These are phyloP conservation scores for Thelonectria blattea DNA, from an alignment of 2,329 filamentous ascomycete genomes.

Conservation along the genomic window DNA sequence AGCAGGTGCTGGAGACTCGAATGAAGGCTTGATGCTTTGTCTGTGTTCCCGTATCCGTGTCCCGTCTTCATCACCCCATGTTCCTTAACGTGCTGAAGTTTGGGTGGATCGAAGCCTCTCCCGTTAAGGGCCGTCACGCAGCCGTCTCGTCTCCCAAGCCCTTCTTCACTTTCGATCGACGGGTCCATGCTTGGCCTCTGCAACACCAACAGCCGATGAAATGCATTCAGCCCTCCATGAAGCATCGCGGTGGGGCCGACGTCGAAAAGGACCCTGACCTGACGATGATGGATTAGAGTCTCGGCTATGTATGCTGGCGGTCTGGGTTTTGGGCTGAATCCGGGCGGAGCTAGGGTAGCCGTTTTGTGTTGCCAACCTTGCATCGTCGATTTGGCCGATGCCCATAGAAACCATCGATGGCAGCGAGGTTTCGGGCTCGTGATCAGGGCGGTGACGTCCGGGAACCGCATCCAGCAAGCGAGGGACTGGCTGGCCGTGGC, in stretches of 20 bases:
- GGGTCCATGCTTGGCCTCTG: conserved; percentile 1
- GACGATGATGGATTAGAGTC: conserved; percentile 11
- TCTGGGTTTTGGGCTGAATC: conserved; percentile 10
- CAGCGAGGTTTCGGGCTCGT: neutral
- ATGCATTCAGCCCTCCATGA: conserved; percentile 7
- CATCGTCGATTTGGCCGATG: conserved; percentile 18
- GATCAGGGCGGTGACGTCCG: neutral
- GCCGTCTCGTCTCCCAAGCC: neutral
- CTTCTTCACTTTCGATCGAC: conserved; percentile 6
- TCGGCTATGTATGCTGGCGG: neutral
- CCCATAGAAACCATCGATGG: conserved; percentile 14
- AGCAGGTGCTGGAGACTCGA: neutral
- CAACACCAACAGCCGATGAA: conserved; percentile 7
- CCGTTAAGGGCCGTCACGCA: neutral
- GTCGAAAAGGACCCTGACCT: conserved; percentile 15
- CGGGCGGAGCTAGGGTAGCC: conserved; percentile 5
- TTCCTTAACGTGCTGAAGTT: neutral
- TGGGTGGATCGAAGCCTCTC: conserved; percentile 1
- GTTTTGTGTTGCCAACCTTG: conserved; percentile 1
- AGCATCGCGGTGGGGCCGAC: neutral
- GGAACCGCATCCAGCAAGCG: neutral
- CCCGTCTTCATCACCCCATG: neutral
- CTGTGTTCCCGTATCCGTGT: neutral
- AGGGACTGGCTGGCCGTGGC: neutral
- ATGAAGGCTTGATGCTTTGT: neutral